Evolutionary conservation across 2,329 filamentous ascomycete species (phyloP).

Genomic region (Penicillium sp.): DNA sequence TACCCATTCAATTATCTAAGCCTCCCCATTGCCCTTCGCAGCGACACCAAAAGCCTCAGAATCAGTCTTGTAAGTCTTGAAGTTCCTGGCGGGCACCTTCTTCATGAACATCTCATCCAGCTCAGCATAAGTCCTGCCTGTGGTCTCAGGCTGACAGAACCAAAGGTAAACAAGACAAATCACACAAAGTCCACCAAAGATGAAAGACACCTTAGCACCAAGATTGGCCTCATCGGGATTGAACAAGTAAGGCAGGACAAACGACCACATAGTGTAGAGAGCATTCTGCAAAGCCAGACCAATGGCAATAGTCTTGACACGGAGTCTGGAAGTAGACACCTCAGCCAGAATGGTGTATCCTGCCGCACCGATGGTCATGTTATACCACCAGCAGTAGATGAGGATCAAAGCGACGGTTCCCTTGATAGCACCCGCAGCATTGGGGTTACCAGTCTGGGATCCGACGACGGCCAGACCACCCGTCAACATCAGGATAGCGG

Average conservation of each 20-base stretch:
- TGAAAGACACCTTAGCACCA: constrained; percentile 50
- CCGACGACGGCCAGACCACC: constrained; percentile 44
- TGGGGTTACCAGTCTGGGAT: constrained; percentile 18
- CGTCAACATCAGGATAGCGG: constrained; percentile 49
- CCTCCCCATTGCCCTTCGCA: constrained; percentile 9
- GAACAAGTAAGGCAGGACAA: constrained; percentile 48
- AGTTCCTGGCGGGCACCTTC: constrained; percentile 21
- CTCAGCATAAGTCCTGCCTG: constrained; percentile 21
- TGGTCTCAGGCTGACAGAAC: constrained; percentile 34
- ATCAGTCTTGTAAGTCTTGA: constrained; percentile 23
- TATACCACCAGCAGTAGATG: constrained; percentile 49
- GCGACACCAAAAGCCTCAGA: constrained; percentile 19
- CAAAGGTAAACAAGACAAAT: constrained; percentile 42
- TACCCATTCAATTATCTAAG: neutral
- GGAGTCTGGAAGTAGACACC: constrained; percentile 46
- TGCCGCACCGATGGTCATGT: constrained; percentile 51
- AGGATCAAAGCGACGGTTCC: constrained; percentile 40
- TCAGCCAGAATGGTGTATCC: constrained; percentile 49
- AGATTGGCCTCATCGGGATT: constrained; percentile 49
- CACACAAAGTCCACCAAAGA: constrained; percentile 46
- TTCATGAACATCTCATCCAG: constrained; percentile 27
- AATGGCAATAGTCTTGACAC: constrained; percentile 51
- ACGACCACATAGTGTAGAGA: constrained; percentile 44
- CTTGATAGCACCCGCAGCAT: constrained; percentile 19
- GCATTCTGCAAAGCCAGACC: constrained; percentile 45